phyloP scores from a whole-genome alignment of 768 basidiomycete species.

The Serpula lacrymans region DNA sequence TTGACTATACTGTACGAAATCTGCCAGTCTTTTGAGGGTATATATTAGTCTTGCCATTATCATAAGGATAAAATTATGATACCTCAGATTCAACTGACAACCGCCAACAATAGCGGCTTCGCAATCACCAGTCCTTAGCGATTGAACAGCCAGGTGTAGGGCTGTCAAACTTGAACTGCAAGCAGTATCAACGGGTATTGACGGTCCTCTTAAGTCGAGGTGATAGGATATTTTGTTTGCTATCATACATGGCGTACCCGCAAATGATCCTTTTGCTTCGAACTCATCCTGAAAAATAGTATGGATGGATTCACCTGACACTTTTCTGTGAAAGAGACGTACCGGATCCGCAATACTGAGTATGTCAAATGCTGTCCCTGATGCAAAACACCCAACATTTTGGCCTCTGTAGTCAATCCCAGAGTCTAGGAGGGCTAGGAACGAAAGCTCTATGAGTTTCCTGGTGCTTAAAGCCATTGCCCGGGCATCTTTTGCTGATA shows the following conservation, averaged over 20 bases:
- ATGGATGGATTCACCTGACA: background rate
- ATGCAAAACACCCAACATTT: constrained; percentile 33
- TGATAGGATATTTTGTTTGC: constrained; percentile 42
- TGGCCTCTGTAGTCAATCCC: constrained; percentile 36
- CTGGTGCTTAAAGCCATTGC: constrained; percentile 32
- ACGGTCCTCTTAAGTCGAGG: constrained; percentile 36
- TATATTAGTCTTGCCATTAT: background rate
- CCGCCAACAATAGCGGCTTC: constrained; percentile 41
- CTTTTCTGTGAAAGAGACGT: constrained; percentile 4
- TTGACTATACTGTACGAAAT: constrained; percentile 36
- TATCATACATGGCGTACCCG: constrained; percentile 31
- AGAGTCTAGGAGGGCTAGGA: constrained; percentile 37
- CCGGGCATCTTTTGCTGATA: constrained; percentile 32
- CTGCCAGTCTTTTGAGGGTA: constrained; percentile 24
- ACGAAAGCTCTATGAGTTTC: constrained; percentile 34
- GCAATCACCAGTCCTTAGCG: constrained; percentile 37
- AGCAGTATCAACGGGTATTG: constrained; percentile 42
- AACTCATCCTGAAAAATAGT: constrained; percentile 26
- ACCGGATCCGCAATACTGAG: constrained; percentile 28
- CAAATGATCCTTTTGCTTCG: constrained; percentile 32
- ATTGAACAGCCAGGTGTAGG: constrained; percentile 39
- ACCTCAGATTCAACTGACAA: constrained; percentile 42
- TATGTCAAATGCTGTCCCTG: constrained; percentile 25
- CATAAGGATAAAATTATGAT: constrained; percentile 12
- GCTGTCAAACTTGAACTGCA: constrained; percentile 41